Conservation (phyloP, 2,329 filamentous ascomycete species). For the Aplosporella prunicola region DNA sequence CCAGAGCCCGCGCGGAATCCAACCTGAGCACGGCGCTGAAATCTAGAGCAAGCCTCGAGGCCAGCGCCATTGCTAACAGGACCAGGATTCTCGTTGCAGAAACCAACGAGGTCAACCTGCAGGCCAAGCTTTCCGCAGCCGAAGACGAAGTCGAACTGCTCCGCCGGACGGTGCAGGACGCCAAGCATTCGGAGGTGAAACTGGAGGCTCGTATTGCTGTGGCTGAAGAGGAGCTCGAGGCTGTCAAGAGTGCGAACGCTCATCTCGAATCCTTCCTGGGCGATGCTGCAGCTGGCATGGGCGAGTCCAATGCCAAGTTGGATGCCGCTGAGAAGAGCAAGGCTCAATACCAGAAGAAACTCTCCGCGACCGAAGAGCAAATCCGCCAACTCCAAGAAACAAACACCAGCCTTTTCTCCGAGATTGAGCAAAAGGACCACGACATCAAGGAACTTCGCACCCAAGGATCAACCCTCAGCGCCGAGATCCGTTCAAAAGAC, state of each 20-base stretch:
- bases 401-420: conserved; percentile 15
- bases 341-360: conserved; percentile 23
- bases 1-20: conserved; percentile 16
- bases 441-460: conserved; percentile 19
- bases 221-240: conserved; percentile 24
- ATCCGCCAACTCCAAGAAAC: conserved; percentile 6
- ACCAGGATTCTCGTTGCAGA: conserved; percentile 19
- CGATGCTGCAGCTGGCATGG: conserved; percentile 19
- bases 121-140: conserved; percentile 17
- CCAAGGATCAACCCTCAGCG: conserved; percentile 17
- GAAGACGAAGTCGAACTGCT: conserved; percentile 21
- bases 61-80: conserved; percentile 15
- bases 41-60: conserved; percentile 16
- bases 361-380: conserved; percentile 21
- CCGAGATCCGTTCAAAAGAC: conserved; percentile 20
- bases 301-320: conserved; percentile 23
- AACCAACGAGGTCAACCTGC: conserved; percentile 16
- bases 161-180: conserved; percentile 19
- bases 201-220: conserved; percentile 19
- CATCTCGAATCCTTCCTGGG: conserved; percentile 24
- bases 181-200: conserved; percentile 23
- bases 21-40: conserved; percentile 13
- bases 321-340: conserved; percentile 19
- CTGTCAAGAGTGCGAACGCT: conserved; percentile 22
- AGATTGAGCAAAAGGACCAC: conserved; percentile 21